Percentiles rank a stretch among this genome's conserved stretches.
Evolutionary conservation across 2,329 filamentous ascomycete genomes (phyloP).

Genomic region (Raffaelea arxii): DNA sequence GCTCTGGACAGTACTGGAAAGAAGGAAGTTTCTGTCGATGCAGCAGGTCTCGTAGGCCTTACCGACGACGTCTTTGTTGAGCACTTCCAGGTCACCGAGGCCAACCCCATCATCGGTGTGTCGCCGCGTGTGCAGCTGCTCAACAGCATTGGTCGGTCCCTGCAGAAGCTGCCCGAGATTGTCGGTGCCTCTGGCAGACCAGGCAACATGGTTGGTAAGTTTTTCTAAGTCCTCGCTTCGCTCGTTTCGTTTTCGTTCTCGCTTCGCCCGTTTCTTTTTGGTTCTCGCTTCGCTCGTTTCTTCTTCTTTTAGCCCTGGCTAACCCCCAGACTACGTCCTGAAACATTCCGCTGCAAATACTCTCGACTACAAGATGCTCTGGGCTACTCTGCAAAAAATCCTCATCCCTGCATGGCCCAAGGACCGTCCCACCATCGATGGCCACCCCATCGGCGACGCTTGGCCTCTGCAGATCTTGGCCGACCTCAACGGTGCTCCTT

Average conservation of each 20-base stretch:
- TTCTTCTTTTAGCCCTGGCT: neutral
- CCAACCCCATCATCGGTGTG: slow-evolving; percentile 4
- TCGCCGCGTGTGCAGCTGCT: slow-evolving; percentile 6
- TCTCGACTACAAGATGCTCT: slow-evolving; percentile 27
- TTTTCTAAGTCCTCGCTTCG: neutral
- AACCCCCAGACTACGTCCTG: slow-evolving; percentile 7
- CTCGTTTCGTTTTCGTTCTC: neutral
- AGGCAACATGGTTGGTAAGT: slow-evolving; percentile 5
- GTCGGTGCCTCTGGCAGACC: slow-evolving; percentile 2
- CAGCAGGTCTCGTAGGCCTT: slow-evolving; percentile 20
- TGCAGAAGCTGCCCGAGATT: slow-evolving; percentile 1
- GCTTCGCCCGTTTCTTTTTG: neutral
- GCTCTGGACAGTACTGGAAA: slow-evolving; percentile 22
- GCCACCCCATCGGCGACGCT: slow-evolving; percentile 36
- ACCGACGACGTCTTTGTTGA: slow-evolving; percentile 21
- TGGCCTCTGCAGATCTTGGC: slow-evolving; percentile 49
- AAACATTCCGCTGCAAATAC: neutral
- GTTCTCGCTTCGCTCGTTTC: neutral
- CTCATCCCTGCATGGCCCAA: slow-evolving; percentile 40
- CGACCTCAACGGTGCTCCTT: slow-evolving; percentile 31
- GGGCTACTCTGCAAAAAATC: slow-evolving; percentile 31
- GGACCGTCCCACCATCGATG: slow-evolving; percentile 38
- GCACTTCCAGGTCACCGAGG: slow-evolving; percentile 27
- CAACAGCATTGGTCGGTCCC: slow-evolving; percentile 4
- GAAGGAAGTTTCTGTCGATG: slow-evolving; percentile 22